A percentile compares a stretch with the other conserved stretches of the same genome.
These are phyloP conservation scores for Pythium rhizo-oryzae DNA, from an alignment of 352 stramenopile genomes.

Conservation along the genomic window DNA sequence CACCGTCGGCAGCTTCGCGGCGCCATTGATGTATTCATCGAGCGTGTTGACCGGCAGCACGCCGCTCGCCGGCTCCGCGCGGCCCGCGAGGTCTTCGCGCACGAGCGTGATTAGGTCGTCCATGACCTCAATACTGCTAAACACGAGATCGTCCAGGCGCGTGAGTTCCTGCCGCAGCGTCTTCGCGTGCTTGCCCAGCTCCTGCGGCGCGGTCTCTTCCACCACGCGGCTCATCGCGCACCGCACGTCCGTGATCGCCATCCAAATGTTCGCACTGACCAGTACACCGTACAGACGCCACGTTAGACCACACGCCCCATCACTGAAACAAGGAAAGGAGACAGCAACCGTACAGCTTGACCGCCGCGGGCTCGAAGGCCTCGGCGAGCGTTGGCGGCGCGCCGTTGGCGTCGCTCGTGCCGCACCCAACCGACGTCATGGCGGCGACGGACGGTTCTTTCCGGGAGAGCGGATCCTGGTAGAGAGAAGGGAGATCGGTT, in stretches of 20 bases:
- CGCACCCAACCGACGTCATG: neutral
- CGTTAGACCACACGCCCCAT: neutral
- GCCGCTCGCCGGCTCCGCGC: neutral
- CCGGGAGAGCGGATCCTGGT: no score
- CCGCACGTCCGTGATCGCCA: slow-evolving; percentile 7
- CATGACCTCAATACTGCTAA: slow-evolving; percentile 13
- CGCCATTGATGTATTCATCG: slow-evolving; percentile 19
- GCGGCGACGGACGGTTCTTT: no score
- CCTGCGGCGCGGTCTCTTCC: neutral
- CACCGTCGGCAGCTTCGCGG: neutral
- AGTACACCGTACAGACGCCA: neutral
- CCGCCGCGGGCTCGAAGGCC: slow-evolving; percentile 6
- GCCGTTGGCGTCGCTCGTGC: neutral
- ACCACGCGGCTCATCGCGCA: neutral
- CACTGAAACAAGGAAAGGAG: neutral
- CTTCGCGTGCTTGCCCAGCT: neutral
- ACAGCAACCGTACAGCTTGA: slow-evolving; percentile 9
- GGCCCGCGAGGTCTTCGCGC: neutral
- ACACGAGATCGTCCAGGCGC: slow-evolving; percentile 19
- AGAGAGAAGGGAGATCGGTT: neutral
- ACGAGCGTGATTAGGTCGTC: slow-evolving; percentile 16
- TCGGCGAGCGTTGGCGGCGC: neutral
- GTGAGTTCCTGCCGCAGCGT: slow-evolving; percentile 1
- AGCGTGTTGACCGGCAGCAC: slow-evolving; percentile 11
- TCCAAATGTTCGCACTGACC: slow-evolving; percentile 3